phyloP scores from a whole-genome alignment of 129 eudicot genomes.

The Lonicera japonica region DNA sequence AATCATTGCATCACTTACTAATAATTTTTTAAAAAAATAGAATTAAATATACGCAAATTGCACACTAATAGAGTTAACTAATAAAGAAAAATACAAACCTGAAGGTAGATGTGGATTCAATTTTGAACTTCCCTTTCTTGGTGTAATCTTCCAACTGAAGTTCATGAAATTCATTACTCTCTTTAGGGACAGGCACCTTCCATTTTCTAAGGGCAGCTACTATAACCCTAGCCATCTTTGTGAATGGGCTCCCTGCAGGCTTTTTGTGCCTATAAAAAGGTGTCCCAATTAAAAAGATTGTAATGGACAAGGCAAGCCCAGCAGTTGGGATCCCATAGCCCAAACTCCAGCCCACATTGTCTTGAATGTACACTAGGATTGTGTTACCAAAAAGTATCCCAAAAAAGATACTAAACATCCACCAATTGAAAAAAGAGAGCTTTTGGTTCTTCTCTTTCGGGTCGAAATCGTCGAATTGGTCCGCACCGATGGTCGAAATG shows the following conservation, averaged over 20 bases:
- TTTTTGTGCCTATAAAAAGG: conserved; percentile 61
- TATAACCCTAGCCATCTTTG: conserved; percentile 62
- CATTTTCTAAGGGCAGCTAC: conserved; percentile 54
- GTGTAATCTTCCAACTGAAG: conserved; percentile 42
- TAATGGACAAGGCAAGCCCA: conserved; percentile 46
- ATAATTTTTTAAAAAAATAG: no score
- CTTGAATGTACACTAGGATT: conserved; percentile 68
- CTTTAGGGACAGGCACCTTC: conserved; percentile 42
- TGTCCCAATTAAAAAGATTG: conserved; percentile 52
- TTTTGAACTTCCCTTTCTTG: conserved; percentile 38
- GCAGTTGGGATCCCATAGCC: conserved; percentile 78
- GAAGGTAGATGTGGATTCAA: conserved; percentile 56
- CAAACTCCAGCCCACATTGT: conserved; percentile 84
- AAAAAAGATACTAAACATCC: conserved; percentile 72
- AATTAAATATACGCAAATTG: no score
- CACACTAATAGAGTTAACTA: no score
- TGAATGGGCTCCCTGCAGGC: conserved; percentile 67
- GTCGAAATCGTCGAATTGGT: conserved; percentile 75
- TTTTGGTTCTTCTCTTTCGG: conserved; percentile 67
- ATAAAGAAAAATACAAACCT: conserved; percentile 29
- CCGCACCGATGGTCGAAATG: conserved; percentile 85
- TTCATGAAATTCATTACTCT: conserved; percentile 58
- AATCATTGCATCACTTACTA: no score
- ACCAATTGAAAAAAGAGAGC: conserved; percentile 83
- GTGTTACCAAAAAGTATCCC: conserved; percentile 75